Conservation (phyloP, 1,139 yeast species). For the Geotrichum reessii region DNA sequence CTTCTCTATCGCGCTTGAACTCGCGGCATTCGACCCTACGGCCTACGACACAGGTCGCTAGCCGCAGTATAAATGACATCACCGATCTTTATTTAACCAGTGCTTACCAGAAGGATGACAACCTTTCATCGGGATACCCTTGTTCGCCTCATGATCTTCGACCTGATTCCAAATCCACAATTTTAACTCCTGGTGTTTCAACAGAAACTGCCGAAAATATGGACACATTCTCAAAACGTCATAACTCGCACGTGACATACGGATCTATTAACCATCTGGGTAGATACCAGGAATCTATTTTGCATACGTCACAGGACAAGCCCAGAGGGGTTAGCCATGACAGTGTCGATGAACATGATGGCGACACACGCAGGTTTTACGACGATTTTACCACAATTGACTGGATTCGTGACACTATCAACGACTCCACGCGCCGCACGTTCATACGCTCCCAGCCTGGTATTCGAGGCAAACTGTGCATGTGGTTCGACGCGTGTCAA, state of each 20-base stretch:
- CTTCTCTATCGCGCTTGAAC: neutral
- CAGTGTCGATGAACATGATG: neutral
- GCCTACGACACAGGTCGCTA: neutral
- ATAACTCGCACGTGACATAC: neutral
- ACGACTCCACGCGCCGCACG: slow-evolving; percentile 45
- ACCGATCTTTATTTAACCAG: neutral
- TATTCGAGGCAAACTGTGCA: slow-evolving; percentile 32
- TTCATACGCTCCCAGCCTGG: slow-evolving; percentile 38
- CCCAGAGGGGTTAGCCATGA: neutral
- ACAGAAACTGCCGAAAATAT: neutral
- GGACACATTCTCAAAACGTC: neutral
- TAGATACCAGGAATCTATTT: neutral
- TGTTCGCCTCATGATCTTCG: neutral
- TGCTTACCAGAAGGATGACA: neutral
- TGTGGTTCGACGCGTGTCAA: slow-evolving; percentile 35
- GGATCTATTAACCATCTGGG: neutral
- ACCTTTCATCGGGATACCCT: neutral
- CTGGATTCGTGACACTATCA: slow-evolving; percentile 52
- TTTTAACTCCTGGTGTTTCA: neutral
- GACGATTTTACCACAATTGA: slow-evolving; percentile 68
- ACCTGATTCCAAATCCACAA: neutral
- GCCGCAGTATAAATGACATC: neutral
- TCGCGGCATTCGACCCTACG: neutral
- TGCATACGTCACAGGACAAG: neutral
- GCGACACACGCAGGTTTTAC: slow-evolving; percentile 33